phyloP scores from a whole-genome alignment of 345 rosid genomes.

The Draba incana region DNA sequence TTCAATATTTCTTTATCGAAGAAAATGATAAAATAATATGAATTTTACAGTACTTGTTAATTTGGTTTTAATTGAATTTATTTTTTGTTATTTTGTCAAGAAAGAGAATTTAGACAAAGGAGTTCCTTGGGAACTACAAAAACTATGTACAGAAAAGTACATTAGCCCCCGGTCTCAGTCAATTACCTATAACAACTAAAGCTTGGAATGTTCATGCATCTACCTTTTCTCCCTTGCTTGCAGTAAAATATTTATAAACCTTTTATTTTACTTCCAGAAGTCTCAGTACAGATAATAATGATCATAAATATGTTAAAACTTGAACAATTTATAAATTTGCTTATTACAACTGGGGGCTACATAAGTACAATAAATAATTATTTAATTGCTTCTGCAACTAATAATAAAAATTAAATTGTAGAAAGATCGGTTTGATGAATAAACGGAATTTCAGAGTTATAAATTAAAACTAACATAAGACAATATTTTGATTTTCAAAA shows the following conservation, averaged over 20 bases:
- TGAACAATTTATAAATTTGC: too few species aligned
- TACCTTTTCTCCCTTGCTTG: constrained; percentile 32
- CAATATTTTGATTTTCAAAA: too few species aligned
- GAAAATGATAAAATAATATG: background rate
- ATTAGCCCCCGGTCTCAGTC: constrained; percentile 35
- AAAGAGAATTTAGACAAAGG: constrained; percentile 19
- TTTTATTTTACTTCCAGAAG: constrained; percentile 26
- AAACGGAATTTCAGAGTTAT: too few species aligned
- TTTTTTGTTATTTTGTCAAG: constrained; percentile 11
- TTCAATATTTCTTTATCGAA: too few species aligned
- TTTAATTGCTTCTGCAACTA: too few species aligned
- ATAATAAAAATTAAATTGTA: too few species aligned
- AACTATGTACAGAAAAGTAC: constrained; percentile 44
- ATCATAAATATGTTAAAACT: too few species aligned
- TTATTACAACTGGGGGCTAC: too few species aligned
- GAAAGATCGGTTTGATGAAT: too few species aligned
- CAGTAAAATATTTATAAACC: constrained; percentile 25
- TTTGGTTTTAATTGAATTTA: background rate
- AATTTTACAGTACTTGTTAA: background rate
- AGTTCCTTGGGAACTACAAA: constrained; percentile 28
- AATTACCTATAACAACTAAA: constrained; percentile 30
- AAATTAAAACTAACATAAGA: too few species aligned
- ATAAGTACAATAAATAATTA: too few species aligned
- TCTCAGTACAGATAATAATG: background rate
- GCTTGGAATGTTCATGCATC: constrained; percentile 44